phyloP scores from a whole-genome alignment of 1,139 yeast species.

The Geotrichum macrosporum region DNA sequence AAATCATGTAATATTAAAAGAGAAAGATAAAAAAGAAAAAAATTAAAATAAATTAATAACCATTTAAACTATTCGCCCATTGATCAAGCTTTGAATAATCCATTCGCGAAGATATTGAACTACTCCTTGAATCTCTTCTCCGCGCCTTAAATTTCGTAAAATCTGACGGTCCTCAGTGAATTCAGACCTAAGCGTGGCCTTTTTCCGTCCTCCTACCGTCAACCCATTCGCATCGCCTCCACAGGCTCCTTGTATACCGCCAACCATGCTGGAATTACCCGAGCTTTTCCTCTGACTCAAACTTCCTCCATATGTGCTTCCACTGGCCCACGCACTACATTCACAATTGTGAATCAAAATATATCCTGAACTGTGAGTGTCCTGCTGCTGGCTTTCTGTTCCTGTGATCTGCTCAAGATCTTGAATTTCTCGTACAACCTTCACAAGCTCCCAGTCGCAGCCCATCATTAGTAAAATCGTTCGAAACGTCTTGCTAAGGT shows the following conservation, averaged over 20 bases:
- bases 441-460: slow-evolving; percentile 2
- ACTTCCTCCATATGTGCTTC: neutral
- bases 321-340: neutral
- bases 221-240: neutral
- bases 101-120: slow-evolving; percentile 32
- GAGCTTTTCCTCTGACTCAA: neutral
- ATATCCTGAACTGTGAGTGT: no score
- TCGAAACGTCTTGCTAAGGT: slow-evolving; percentile 2
- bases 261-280: neutral
- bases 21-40: no score
- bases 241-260: neutral
- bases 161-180: slow-evolving; percentile 15
- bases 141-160: slow-evolving; percentile 14
- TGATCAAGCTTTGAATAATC: slow-evolving; percentile 36
- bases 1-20: no score
- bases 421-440: neutral
- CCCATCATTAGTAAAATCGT: slow-evolving; percentile 8
- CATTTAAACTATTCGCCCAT: slow-evolving; percentile 31
- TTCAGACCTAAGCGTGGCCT: slow-evolving; percentile 1
- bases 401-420: slow-evolving; percentile 1
- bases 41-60: neutral
- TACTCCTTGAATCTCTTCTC: slow-evolving; percentile 22
- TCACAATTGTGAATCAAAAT: slow-evolving; percentile 14
- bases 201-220: no score
- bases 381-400: no score